Percentiles rank a stretch among this genome's conserved stretches.
Evolutionary conservation across 805 yeast species (phyloP).

Genomic region (Saccharomycopsis oosterbeekiorum): DNA sequence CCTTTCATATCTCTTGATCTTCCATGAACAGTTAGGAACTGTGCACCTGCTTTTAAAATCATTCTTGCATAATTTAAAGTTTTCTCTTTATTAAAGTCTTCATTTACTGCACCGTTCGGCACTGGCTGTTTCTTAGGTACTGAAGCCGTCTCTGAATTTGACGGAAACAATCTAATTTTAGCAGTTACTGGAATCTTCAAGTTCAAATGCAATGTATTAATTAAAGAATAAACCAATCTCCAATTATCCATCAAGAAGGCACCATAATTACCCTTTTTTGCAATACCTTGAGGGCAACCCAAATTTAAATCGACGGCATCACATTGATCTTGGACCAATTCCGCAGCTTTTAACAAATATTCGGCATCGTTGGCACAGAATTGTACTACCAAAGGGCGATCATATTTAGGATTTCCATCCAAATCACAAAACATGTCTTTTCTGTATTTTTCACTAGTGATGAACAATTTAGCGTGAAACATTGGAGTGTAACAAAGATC

Average conservation of each 20-base stretch:
- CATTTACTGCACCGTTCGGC: slow-evolving; percentile 5
- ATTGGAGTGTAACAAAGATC: slow-evolving; percentile 92
- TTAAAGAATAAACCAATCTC: slow-evolving; percentile 66
- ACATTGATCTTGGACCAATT: slow-evolving; percentile 67
- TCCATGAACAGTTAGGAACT: slow-evolving; percentile 89
- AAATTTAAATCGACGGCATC: slow-evolving; percentile 94
- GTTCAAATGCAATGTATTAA: slow-evolving; percentile 62
- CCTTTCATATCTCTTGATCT: slow-evolving; percentile 97
- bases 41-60: slow-evolving; percentile 91
- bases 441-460: slow-evolving; percentile 74
- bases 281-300: slow-evolving; percentile 98
- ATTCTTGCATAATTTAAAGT: slow-evolving; percentile 77
- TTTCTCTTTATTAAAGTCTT: slow-evolving; percentile 44
- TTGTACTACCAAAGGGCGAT: slow-evolving; percentile 86
- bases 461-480: slow-evolving; percentile 89
- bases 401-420: slow-evolving; percentile 64
- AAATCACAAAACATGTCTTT: slow-evolving; percentile 57
- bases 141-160: slow-evolving; percentile 22
- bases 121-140: not conserved
- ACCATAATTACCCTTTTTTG: slow-evolving; percentile 90
- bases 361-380: slow-evolving; percentile 96
- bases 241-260: slow-evolving; percentile 96
- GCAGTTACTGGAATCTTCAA: slow-evolving; percentile 88
- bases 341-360: slow-evolving; percentile 70
- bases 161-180: slow-evolving; percentile 74